Conservation (phyloP, 441 rosid species). For the Manihot esculenta region DNA sequence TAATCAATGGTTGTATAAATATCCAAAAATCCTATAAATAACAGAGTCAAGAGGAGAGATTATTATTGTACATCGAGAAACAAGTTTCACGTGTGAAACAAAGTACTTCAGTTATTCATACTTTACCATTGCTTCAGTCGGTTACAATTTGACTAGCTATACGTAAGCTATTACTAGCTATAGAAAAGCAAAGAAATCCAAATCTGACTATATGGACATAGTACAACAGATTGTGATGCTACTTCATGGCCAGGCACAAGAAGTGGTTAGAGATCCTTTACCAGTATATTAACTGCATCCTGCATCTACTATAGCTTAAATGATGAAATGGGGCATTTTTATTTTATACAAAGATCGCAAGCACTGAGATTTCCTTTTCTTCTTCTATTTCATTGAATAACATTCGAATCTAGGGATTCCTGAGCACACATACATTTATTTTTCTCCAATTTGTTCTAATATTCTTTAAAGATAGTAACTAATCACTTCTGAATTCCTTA, state of each 20-base stretch:
- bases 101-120: background rate
- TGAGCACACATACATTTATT: background rate
- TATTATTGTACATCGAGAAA: background rate
- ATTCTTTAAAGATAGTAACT: background rate
- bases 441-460: background rate
- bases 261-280: slow-evolving; percentile 5
- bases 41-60: background rate
- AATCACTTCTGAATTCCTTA: too few species aligned
- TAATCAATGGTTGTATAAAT: slow-evolving; percentile 2
- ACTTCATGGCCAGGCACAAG: background rate
- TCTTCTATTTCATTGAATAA: background rate
- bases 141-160: background rate
- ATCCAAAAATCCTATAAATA: background rate
- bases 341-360: background rate
- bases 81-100: too few species aligned
- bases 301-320: background rate
- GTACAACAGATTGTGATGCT: slow-evolving; percentile 9
- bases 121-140: background rate
- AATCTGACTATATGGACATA: background rate
- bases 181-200: background rate
- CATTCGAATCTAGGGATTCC: slow-evolving; percentile 4
- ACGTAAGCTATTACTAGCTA: background rate
- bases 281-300: background rate
- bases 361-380: background rate
- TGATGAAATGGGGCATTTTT: background rate